Base-by-base conservation (phyloP, 495 filamentous ascomycete species). In the Penicillium psychrofluorescens region DNA sequence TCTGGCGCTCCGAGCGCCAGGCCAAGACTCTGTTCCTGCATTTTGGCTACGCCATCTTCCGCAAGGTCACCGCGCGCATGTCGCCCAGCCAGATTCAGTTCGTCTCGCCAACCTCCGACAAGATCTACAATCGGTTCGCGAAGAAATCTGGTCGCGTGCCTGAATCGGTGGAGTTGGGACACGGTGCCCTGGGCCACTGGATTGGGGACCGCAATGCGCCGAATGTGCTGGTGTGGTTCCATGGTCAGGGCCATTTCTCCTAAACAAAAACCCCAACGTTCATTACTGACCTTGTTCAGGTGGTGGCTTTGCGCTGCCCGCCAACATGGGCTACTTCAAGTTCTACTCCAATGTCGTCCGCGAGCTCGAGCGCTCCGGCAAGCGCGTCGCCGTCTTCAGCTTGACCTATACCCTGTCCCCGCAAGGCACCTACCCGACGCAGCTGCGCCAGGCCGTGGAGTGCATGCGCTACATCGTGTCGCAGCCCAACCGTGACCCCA, bases 341-440 rank as follows among this genome's bases (percentile, higher is more conserved):
- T 81, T 76, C 62, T 68, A 75, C 46, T 53, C 58, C 11, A 64
- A 70, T 13, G 58, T 81, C n/a, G 53, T 71, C 33, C 49, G 44
- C 31, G 55, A 63, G 42, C 46, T 55, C 33, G 33, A 48, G 50
- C 38, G 52, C 48, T 11, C 61, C 28, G 65, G 67, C 40, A 68
- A 72, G 40, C 61, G 64, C 32, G 58, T 78, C 35, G 64, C 77
- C 32, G 59, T 76, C 39, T 71, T 81, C 39, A 44, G 75, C 9
- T 60, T 78, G 9, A 68, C 74, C 22, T 84, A 84, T 55, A 73
- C 75, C 38, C 70, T 83, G n/a, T 71, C 79, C 4, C 82, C 82
- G 1, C 51, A 64, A 1, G 68, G 58, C 4, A 63, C 56, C 8
- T 86, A 84, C 47, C 82, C 82, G 1, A 74, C 68, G 0, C 81